Evolutionary conservation across 768 basidiomycete genomes (phyloP), one percentile per base, ranked within the genome.

Genomic region (Tylopilus cervinicoccineus): DNA sequence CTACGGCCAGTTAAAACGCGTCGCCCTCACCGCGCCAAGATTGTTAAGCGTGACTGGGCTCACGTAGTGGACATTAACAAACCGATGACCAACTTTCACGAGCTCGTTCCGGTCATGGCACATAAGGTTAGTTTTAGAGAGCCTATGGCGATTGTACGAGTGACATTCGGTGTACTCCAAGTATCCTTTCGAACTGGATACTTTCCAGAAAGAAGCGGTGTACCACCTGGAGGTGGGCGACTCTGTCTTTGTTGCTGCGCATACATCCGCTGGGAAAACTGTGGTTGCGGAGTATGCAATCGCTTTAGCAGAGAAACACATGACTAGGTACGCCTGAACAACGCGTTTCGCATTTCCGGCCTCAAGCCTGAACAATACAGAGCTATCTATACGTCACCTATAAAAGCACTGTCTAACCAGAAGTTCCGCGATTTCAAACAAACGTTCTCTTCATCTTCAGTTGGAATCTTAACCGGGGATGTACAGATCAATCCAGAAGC

Each of bases 281-380:
- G 96, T 98, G 16, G 96, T 99, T 8, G 96, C 96, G 0, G 96
- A 99, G 63, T 99, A 98, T 66, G 96, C 96, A 2, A 98, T 99
- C 58, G 90, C 94, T 5, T 76, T 99, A 9, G 95, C 96, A 5
- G 88, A 86, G 56, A 94, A 93, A 62, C 96, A 99, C 70, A 96
- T 99, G 93, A 99, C 96, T n/a, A 79, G 93, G 94, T 93, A 53
- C 58, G 69, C 54, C 29, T 45, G 23, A 46, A 24, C 49, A 19
- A 42, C 42, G 51, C 45, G 27, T 51, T 54, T 49, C 52, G 32
- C 33, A 52, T 54, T 47, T 48, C 53, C 47, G 44, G 45, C 27
- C 31, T 47, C 32, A 31, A 53, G 23, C 38, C 31, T 43, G 41
- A 50, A 27, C 22, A 19, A 34, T 43, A 5, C 56, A 97, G 95